Percentiles rank a stretch among this genome's conserved stretches.
Conservation (phyloP, 2,329 filamentous ascomycete species). For the Gliomastix tumulicola region DNA sequence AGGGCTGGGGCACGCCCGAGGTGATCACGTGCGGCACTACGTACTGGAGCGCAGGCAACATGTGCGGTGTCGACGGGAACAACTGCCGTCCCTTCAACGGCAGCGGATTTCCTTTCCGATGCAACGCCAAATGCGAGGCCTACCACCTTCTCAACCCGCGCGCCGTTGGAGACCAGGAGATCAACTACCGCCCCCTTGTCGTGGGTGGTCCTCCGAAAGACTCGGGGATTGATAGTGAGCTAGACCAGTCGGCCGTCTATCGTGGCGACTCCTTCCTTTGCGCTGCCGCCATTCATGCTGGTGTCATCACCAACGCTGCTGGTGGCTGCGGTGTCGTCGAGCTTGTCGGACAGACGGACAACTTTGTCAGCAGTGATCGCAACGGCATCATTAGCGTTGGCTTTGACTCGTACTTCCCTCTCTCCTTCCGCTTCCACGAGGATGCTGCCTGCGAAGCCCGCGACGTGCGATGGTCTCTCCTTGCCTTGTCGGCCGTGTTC, state of each 20-base stretch:
- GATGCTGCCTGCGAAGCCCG: constrained; percentile 60
- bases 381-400: constrained; percentile 69
- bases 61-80: constrained; percentile 67
- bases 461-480: constrained; percentile 77
- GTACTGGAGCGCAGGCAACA: constrained; percentile 66
- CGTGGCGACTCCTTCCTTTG: constrained; percentile 88
- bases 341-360: constrained; percentile 60
- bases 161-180: constrained; percentile 64
- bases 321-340: constrained; percentile 80
- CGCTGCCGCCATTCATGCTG: constrained; percentile 76
- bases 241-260: constrained; percentile 54
- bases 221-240: constrained; percentile 16
- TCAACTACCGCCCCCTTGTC: constrained; percentile 58
- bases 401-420: constrained; percentile 87
- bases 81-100: constrained; percentile 70
- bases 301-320: constrained; percentile 60
- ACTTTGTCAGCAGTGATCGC: constrained; percentile 57
- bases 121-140: constrained; percentile 63
- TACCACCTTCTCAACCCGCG: constrained; percentile 63
- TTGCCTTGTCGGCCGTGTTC: constrained; percentile 76
- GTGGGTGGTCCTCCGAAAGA: constrained; percentile 56
- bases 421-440: constrained; percentile 70
- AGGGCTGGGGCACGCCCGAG: constrained; percentile 59
- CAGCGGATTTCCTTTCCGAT: constrained; percentile 65
- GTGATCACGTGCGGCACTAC: constrained; percentile 60